Base-by-base conservation (phyloP, 768 basidiomycete genomes). In the Filobasidium floriforme region DNA sequence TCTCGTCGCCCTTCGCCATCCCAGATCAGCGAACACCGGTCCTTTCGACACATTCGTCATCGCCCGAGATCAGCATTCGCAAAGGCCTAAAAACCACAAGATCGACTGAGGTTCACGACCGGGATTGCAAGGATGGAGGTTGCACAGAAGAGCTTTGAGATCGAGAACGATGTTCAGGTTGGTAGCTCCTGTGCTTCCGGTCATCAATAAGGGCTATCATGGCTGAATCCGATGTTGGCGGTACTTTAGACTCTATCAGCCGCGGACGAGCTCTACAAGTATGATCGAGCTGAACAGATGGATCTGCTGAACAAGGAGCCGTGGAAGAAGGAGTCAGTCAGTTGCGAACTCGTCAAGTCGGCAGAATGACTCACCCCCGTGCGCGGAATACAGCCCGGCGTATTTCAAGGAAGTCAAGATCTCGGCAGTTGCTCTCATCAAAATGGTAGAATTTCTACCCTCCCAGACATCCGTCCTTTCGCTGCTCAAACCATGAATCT, bases 291-390 rank as follows among this genome's bases (percentile, higher is more conserved):
- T 19, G 77, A 77, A 32, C 80, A 81, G 70, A 71, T 69, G 49
- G 71, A 60, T 1, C 60, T 80, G 26, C 89, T 93, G 61, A 80
- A 83, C 43, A 86, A 87, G 70, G 81, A 83, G 28, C 91, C 90
- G 32, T 99, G 94, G 94, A 82, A 82, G 65, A 85, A 85, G 73
- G 94, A 98, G 92, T 93, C 57, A 68, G 80, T 65, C 28, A 15
- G 26, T 41, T 15, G 0, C 44, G 26, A 26, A 15, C 22, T 22
- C 40, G 7, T 57, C 2, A 59, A 14, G 14, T 29, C 19, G 26
- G 52, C 18, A 19, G 0, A 26, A 10, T 44, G 15, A 37, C 63
- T 15, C 22, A 46, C 24, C 19, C 10, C 15, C 1, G 19, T 32
- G 14, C 44, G 5, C 18, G 7, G 22, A n/a, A 19, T 15, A 19